These are phyloP conservation scores for Sporobolomyces roseus DNA, from an alignment of 768 basidiomycete genomes.

Conservation along the genomic window DNA sequence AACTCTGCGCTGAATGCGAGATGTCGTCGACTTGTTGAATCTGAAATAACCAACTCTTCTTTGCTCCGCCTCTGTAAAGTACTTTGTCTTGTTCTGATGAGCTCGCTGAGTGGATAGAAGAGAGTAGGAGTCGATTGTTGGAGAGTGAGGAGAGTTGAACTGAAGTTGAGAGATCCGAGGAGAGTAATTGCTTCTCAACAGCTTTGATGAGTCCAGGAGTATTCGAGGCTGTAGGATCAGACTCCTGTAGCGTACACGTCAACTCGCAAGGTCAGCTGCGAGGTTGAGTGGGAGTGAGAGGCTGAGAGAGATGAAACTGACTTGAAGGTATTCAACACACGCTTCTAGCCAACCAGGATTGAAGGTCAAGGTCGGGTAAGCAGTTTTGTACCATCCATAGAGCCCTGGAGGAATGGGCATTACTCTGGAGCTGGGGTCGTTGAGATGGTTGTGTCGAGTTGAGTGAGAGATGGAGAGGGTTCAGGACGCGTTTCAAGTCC, in stretches of 20 bases:
- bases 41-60: conserved; percentile 9
- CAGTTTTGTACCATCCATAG: conserved; percentile 14
- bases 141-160: conserved; percentile 1
- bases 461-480: no score
- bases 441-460: background rate
- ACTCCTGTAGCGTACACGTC: background rate
- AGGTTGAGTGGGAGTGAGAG: background rate
- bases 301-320: background rate
- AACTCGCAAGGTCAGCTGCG: background rate
- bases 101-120: background rate
- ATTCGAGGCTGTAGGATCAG: background rate
- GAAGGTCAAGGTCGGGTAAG: conserved; percentile 28
- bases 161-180: conserved; percentile 37
- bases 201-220: conserved; percentile 23
- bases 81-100: background rate
- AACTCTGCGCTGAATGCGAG: background rate
- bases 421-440: background rate
- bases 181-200: conserved; percentile 34
- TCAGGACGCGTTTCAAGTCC: no score
- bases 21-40: conserved; percentile 11
- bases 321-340: conserved; percentile 32
- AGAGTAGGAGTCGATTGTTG: background rate
- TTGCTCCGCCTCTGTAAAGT: background rate
- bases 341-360: conserved; percentile 32
- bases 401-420: conserved; percentile 11